Evolutionary conservation across 495 filamentous ascomycete species (phyloP).

Genomic region (Aspergillus kassunensis): DNA sequence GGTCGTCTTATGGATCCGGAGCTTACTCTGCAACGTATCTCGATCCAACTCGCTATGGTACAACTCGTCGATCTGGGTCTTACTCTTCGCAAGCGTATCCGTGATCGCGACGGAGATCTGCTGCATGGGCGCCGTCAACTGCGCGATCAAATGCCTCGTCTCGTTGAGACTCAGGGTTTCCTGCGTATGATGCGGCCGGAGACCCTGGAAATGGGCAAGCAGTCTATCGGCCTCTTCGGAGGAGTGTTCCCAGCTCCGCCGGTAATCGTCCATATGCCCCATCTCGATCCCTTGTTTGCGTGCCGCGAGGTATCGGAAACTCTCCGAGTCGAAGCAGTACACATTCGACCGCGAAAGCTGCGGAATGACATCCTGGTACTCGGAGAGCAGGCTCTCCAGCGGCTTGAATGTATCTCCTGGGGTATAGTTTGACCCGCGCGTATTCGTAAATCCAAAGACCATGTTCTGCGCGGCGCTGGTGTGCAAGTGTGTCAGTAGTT

Average conservation of each 20-base stretch:
- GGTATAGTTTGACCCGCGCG: slow-evolving; percentile 6
- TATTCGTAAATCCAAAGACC: slow-evolving; percentile 10
- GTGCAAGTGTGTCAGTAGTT: slow-evolving; percentile 8
- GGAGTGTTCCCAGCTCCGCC: slow-evolving; percentile 8
- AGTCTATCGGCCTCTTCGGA: slow-evolving; percentile 1
- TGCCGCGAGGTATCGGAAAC: slow-evolving; percentile 6
- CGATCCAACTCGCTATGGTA: background rate
- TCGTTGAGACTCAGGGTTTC: slow-evolving; percentile 8
- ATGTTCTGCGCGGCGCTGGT: slow-evolving; percentile 10
- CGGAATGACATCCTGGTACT: slow-evolving; percentile 2
- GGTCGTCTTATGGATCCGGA: slow-evolving; percentile 7
- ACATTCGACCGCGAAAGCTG: slow-evolving; percentile 4
- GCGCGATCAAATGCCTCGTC: slow-evolving; percentile 8
- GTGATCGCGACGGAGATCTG: slow-evolving; percentile 9
- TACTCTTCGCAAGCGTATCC: slow-evolving; percentile 1
- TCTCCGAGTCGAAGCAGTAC: slow-evolving; percentile 10
- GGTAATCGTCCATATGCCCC: slow-evolving; percentile 9
- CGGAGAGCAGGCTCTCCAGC: slow-evolving; percentile 1
- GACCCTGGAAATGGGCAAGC: slow-evolving; percentile 5
- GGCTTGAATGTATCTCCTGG: slow-evolving; percentile 9
- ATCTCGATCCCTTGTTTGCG: slow-evolving; percentile 7
- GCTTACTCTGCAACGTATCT: background rate
- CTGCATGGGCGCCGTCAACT: slow-evolving; percentile 9
- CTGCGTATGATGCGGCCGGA: slow-evolving; percentile 9
- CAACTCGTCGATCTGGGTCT: slow-evolving; percentile 1